Base-by-base conservation (phyloP, 352 stramenopile species). In the Phytopythium oedochilum region DNA sequence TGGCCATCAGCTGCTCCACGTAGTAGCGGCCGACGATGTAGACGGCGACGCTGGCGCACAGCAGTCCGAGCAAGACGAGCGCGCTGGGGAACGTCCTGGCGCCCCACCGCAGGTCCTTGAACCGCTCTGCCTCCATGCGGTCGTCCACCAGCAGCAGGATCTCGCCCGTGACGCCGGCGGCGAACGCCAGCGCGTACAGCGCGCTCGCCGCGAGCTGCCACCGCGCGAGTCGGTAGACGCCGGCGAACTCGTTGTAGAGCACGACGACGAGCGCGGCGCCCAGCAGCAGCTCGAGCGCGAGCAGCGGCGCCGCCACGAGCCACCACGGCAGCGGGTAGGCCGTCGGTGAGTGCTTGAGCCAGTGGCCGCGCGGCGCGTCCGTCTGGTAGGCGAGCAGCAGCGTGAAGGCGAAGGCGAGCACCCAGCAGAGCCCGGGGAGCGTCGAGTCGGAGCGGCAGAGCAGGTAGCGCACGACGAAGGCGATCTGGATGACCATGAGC, bases 11-110 rank as follows among this genome's bases (percentile, higher is more conserved):
- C 54, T 91, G 77, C 48, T 88, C 66, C 34, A 94, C 79, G 53
- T 94, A 77, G 39, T 91, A 80, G 22, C 79, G 76, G 2, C 78
- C 81, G 26, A 94, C 78, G 53, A 92, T 89, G 59, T 94, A 94
- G 58, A 94, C 77, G 22, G 65, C 81, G 35, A 90, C 69, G 57
- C 81, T 88, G 18, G 72, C 79, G 55, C 75, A 82, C 28, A 90
- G 71, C 5, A 91, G 73, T n/a, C 74, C 83, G 20, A 89, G 77
- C 52, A 92, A 89, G 59, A 94, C 68, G 42, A 92, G 71, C 15
- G 75, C 77, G 2, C 75, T 89, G 38, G 83, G 81, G 51, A 94
- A 88, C 1, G 79, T 81, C 48, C 90, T 75, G 18, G 71, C 84
- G 3, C 74, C 83, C 76, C 73, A 88, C 44, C 89, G 78, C 46